These are phyloP conservation scores for Sambucus nigra DNA, from an alignment of 129 eudicot genomes.

Conservation along the genomic window DNA sequence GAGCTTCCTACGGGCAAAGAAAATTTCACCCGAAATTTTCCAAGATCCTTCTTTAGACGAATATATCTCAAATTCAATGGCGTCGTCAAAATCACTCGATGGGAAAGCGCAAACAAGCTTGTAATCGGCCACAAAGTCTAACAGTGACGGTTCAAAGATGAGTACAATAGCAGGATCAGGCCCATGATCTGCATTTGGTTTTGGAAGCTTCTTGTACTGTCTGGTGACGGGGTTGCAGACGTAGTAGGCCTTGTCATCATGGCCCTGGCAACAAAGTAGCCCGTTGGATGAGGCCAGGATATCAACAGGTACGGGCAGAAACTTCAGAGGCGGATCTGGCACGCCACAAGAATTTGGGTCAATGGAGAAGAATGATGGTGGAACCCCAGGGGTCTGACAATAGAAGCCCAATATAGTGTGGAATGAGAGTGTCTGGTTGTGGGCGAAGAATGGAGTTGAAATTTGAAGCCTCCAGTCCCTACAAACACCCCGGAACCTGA, in stretches of 20 bases:
- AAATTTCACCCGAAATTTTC: constrained; percentile 39
- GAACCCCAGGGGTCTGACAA: constrained; percentile 17
- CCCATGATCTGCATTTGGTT: constrained; percentile 51
- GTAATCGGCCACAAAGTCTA: constrained; percentile 49
- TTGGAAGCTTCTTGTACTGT: constrained; percentile 47
- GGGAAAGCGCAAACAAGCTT: constrained; percentile 46
- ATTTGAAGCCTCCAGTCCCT: constrained; percentile 49
- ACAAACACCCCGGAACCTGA: constrained; percentile 36
- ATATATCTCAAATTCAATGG: constrained; percentile 48
- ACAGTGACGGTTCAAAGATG: constrained; percentile 48
- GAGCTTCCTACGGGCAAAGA: constrained; percentile 16
- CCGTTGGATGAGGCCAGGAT: constrained; percentile 50
- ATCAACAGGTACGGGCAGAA: constrained; percentile 44
- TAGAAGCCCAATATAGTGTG: constrained; percentile 31
- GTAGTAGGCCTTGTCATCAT: constrained; percentile 33
- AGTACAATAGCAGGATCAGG: constrained; percentile 38
- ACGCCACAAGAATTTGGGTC: constrained; percentile 46
- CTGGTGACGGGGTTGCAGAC: constrained; percentile 52
- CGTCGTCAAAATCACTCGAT: constrained; percentile 39
- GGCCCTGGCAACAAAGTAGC: constrained; percentile 49
- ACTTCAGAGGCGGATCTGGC: constrained; percentile 43
- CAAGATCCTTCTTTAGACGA: constrained; percentile 40
- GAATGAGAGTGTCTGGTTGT: constrained; percentile 41
- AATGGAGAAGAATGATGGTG: constrained; percentile 32
- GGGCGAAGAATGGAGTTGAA: constrained; percentile 46